Conservation (phyloP, 2,329 filamentous ascomycete species). For the Amylocarpus encephaloides region DNA sequence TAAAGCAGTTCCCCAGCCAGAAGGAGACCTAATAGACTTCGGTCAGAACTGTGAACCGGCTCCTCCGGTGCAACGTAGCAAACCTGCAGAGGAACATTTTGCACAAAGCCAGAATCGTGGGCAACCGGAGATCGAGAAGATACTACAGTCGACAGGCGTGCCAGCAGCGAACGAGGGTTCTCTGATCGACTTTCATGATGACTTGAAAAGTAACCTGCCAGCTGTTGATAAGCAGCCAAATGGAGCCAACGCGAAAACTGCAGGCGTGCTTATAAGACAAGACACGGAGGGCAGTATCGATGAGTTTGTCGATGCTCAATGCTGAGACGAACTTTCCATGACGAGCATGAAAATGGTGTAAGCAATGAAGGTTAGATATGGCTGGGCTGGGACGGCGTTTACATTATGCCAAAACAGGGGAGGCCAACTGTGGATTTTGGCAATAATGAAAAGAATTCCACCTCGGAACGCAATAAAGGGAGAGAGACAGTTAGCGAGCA, state of each 20-base stretch:
- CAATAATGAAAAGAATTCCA: neutral
- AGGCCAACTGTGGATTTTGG: neutral
- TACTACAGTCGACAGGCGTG: conserved; percentile 23
- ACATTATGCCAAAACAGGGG: neutral
- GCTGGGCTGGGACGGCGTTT: neutral
- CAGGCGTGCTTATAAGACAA: conserved; percentile 19
- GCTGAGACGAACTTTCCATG: neutral
- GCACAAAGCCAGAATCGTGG: conserved; percentile 24
- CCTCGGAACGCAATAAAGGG: neutral
- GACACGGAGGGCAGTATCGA: conserved; percentile 29
- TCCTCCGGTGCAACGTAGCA: conserved; percentile 6
- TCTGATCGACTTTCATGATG: conserved; percentile 48
- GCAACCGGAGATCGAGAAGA: conserved; percentile 25
- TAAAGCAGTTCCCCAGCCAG: conserved; percentile 5
- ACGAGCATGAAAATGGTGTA: neutral
- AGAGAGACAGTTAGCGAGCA: no score
- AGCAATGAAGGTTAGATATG: neutral
- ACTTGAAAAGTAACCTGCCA: conserved; percentile 47
- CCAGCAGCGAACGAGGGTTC: conserved; percentile 7
- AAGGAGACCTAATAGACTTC: conserved; percentile 51
- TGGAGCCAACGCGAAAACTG: neutral
- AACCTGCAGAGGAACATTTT: conserved; percentile 21
- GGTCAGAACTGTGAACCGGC: conserved; percentile 33
- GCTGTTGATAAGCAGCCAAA: conserved; percentile 10
- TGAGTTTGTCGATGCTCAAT: conserved; percentile 31